These are phyloP conservation scores for Bipolaris bicolor DNA, from an alignment of 2,329 filamentous ascomycete species.

Conservation along the genomic window DNA sequence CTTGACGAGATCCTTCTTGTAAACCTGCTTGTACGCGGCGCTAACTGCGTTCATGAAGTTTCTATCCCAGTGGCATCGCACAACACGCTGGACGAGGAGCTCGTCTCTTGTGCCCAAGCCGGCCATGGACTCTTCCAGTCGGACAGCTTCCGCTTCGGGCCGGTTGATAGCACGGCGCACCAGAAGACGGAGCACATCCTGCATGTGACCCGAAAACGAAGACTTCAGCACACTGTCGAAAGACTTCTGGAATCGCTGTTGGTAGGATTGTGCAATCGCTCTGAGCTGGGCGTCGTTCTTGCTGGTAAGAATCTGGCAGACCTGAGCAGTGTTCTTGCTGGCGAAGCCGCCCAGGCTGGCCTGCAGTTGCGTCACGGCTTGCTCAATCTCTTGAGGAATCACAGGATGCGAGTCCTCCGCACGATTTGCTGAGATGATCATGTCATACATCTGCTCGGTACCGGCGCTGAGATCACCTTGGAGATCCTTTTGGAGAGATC, in stretches of 20 bases:
- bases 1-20: conserved; percentile 68
- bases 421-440: conserved; percentile 75
- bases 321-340: conserved; percentile 75
- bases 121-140: conserved; percentile 86
- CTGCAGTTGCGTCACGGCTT: conserved; percentile 78
- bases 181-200: conserved; percentile 80
- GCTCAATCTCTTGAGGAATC: conserved; percentile 73
- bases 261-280: conserved; percentile 78
- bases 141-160: conserved; percentile 79
- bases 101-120: conserved; percentile 87
- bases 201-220: conserved; percentile 92
- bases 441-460: conserved; percentile 83
- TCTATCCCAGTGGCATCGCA: conserved; percentile 83
- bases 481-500: conserved; percentile 73
- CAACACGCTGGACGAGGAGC: conserved; percentile 75
- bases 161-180: conserved; percentile 78
- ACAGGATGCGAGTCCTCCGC: conserved; percentile 80
- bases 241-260: conserved; percentile 70
- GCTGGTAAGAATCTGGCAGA: conserved; percentile 78
- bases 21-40: conserved; percentile 75
- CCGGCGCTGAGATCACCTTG: conserved; percentile 82
- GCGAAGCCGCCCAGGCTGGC: conserved; percentile 67
- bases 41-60: conserved; percentile 77
- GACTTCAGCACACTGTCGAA: conserved; percentile 77
- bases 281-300: conserved; percentile 83